phyloP scores from a whole-genome alignment of 345 rosid species.

The Rubroshorea leprosula region DNA sequence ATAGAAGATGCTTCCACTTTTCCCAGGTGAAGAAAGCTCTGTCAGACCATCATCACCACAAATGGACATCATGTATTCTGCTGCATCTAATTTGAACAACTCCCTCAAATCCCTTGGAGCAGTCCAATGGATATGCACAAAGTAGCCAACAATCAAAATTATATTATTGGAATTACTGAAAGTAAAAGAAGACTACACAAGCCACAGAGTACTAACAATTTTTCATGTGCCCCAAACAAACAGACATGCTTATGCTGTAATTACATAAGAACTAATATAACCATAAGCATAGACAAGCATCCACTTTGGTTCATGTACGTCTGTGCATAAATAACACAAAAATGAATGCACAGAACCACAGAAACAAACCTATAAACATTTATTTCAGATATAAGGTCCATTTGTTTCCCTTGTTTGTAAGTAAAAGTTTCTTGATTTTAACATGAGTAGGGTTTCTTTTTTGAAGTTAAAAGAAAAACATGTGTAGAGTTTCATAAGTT shows the following conservation, averaged over 20 bases:
- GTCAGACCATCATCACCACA: conserved; percentile 92
- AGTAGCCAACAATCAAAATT: background rate
- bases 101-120: conserved; percentile 82
- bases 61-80: conserved; percentile 99
- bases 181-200: background rate
- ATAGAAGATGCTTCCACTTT: conserved; percentile 96
- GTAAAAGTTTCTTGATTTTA: too few species aligned
- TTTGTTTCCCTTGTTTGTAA: too few species aligned
- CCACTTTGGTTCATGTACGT: background rate
- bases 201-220: background rate
- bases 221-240: background rate
- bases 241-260: background rate
- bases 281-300: background rate
- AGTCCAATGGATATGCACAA: background rate
- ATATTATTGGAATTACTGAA: background rate
- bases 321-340: background rate
- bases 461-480: too few species aligned
- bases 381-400: too few species aligned
- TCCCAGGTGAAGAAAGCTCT: conserved; percentile 81
- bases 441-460: too few species aligned
- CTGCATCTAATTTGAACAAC: conserved; percentile 96
- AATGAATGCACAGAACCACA: background rate
- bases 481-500: too few species aligned
- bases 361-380: too few species aligned
- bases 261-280: background rate